Percentiles rank a stretch among this genome's conserved stretches.
phyloP scores from a whole-genome alignment of 768 basidiomycete species.

The Amanita polypyramis region DNA sequence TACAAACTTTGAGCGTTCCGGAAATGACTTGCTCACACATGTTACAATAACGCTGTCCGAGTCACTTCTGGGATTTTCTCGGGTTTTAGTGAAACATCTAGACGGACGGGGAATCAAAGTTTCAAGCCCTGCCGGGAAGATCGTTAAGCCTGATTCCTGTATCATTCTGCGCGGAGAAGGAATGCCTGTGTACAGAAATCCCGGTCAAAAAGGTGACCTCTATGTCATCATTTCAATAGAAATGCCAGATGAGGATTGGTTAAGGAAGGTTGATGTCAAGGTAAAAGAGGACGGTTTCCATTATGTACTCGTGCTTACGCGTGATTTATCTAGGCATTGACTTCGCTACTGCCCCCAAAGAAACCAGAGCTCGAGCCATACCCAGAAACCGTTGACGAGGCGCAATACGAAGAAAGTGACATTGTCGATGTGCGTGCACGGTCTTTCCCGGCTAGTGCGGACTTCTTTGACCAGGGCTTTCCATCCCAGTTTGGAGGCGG shows the following conservation, averaged over 20 bases:
- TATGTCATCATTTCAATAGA: slow-evolving; percentile 79
- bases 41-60: slow-evolving; percentile 88
- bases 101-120: slow-evolving; percentile 89
- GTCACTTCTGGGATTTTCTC: slow-evolving; percentile 89
- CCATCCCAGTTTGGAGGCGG: slow-evolving; percentile 62
- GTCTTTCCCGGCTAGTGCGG: slow-evolving; percentile 62
- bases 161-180: slow-evolving; percentile 79
- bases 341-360: slow-evolving; percentile 64
- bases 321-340: slow-evolving; percentile 40
- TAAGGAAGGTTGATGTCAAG: slow-evolving; percentile 48
- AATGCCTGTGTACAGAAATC: slow-evolving; percentile 69
- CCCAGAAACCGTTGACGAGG: slow-evolving; percentile 63
- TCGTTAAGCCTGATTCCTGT: slow-evolving; percentile 64
- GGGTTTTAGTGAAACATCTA: slow-evolving; percentile 83
- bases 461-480: slow-evolving; percentile 73
- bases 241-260: slow-evolving; percentile 79
- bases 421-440: slow-evolving; percentile 77
- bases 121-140: slow-evolving; percentile 60
- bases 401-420: slow-evolving; percentile 63
- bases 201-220: slow-evolving; percentile 67
- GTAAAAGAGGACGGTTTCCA: too few relatives aligned
- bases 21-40: slow-evolving; percentile 69
- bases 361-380: slow-evolving; percentile 61
- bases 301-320: background rate
- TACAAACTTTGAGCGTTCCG: slow-evolving; percentile 73